Evolutionary conservation across 441 rosid species (phyloP).

Genomic region (Pelargonium citronellum): DNA sequence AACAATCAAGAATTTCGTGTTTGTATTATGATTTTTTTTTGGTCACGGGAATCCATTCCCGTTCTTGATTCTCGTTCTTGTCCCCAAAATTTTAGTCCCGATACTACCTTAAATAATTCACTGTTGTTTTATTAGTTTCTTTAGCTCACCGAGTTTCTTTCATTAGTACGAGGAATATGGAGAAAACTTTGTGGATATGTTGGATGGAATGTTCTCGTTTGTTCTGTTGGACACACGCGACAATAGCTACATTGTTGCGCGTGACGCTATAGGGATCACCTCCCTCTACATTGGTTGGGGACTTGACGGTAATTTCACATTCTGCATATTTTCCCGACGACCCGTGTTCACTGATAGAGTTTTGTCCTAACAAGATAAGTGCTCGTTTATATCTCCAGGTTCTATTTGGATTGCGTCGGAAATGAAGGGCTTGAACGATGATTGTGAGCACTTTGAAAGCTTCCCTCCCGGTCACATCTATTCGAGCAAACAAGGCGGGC

Average conservation of each 20-base stretch:
- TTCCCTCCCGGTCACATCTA: slow-evolving; percentile 90
- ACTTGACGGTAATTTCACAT: slow-evolving; percentile 57
- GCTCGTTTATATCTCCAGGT: slow-evolving; percentile 42
- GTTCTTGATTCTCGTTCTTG: no score
- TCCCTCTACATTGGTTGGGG: slow-evolving; percentile 99
- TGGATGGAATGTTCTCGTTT: slow-evolving; percentile 99
- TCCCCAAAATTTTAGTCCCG: slow-evolving; percentile 6
- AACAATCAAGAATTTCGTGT: no score
- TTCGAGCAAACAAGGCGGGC: slow-evolving; percentile 94
- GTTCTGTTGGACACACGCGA: slow-evolving; percentile 85
- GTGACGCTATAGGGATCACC: slow-evolving; percentile 85
- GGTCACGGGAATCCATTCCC: no score
- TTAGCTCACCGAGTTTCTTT: slow-evolving; percentile 14
- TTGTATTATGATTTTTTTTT: no score
- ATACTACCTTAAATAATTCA: neutral
- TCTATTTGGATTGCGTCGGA: slow-evolving; percentile 97
- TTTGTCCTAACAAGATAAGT: no score
- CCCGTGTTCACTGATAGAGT: no score
- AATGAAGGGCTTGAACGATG: slow-evolving; percentile 97
- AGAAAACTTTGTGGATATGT: slow-evolving; percentile 78
- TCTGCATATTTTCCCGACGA: no score
- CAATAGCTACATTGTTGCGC: slow-evolving; percentile 87
- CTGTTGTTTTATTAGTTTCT: neutral
- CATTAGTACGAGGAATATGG: slow-evolving; percentile 89
- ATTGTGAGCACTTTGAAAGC: slow-evolving; percentile 77